A percentile compares a stretch with the other conserved stretches of the same genome.
Evolutionary conservation across 805 yeast species (phyloP).

Genomic region (Saturnispora besseyi): DNA sequence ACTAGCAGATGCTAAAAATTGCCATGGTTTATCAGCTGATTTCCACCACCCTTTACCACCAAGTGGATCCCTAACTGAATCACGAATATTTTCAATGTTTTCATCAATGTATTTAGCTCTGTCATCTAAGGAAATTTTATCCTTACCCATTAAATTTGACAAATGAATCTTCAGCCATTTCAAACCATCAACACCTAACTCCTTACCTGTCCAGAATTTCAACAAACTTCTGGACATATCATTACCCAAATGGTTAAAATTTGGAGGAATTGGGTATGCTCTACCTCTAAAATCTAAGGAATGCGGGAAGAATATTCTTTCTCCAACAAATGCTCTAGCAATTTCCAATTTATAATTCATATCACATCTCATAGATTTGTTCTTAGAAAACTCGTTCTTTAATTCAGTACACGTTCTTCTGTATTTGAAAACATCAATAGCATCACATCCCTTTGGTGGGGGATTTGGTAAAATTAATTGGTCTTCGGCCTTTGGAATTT

Average conservation of each 20-base stretch:
- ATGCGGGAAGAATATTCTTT: slow-evolving; percentile 70
- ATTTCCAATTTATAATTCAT: slow-evolving; percentile 88
- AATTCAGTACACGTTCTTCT: slow-evolving; percentile 48
- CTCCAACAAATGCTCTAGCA: slow-evolving; percentile 86
- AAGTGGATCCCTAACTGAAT: slow-evolving; percentile 57
- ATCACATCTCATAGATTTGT: slow-evolving; percentile 87
- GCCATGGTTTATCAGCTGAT: slow-evolving; percentile 78
- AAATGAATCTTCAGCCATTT: slow-evolving; percentile 70
- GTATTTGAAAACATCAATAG: slow-evolving; percentile 60
- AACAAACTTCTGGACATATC: slow-evolving; percentile 68
- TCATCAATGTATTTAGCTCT: slow-evolving; percentile 52
- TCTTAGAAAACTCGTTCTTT: slow-evolving; percentile 52
- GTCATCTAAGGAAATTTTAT: slow-evolving; percentile 59
- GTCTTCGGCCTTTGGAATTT: slow-evolving; percentile 52
- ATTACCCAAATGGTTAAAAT: slow-evolving; percentile 72
- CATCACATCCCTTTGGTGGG: slow-evolving; percentile 64
- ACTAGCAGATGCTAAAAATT: slow-evolving; percentile 59
- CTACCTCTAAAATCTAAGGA: slow-evolving; percentile 78
- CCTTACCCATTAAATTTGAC: slow-evolving; percentile 66
- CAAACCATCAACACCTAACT: slow-evolving; percentile 54
- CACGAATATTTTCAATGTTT: slow-evolving; percentile 43
- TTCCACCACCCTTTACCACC: slow-evolving; percentile 56
- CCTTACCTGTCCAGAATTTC: slow-evolving; percentile 69
- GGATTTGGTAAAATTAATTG: slow-evolving; percentile 39
- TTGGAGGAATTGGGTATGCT: slow-evolving; percentile 75